Conservation (phyloP, 345 rosid species). For the Eucalyptus melliodora region DNA sequence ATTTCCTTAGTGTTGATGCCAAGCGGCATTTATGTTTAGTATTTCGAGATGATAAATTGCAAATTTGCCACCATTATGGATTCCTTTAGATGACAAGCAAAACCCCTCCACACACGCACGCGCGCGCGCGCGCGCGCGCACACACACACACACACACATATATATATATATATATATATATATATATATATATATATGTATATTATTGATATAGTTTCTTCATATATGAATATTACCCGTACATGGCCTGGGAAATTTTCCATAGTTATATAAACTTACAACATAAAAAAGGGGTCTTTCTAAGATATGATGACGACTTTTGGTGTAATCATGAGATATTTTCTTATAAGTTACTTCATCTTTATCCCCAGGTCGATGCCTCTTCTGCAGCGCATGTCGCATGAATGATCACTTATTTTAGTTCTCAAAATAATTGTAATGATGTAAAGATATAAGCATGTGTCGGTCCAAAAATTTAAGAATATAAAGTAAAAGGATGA, state of each 20-base stretch:
- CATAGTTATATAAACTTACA: background rate
- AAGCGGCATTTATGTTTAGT: background rate
- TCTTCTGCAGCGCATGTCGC: background rate
- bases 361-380: background rate
- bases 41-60: background rate
- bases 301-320: background rate
- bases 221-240: background rate
- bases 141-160: too few relatives aligned
- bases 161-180: too few relatives aligned
- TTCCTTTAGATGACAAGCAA: background rate
- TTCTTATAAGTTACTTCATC: background rate
- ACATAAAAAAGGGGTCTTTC: background rate
- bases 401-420: background rate
- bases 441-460: background rate
- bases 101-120: background rate
- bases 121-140: too few relatives aligned
- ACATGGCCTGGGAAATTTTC: background rate
- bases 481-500: background rate
- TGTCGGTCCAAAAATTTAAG: too few relatives aligned
- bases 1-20: background rate
- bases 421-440: background rate
- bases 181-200: too few relatives aligned
- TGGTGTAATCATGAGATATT: background rate
- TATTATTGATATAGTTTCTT: background rate
- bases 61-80: background rate